A percentile compares a stretch with the other conserved stretches of the same genome.
Evolutionary conservation across 805 yeast genomes (phyloP).

Genomic region (Candida parachauliodes): DNA sequence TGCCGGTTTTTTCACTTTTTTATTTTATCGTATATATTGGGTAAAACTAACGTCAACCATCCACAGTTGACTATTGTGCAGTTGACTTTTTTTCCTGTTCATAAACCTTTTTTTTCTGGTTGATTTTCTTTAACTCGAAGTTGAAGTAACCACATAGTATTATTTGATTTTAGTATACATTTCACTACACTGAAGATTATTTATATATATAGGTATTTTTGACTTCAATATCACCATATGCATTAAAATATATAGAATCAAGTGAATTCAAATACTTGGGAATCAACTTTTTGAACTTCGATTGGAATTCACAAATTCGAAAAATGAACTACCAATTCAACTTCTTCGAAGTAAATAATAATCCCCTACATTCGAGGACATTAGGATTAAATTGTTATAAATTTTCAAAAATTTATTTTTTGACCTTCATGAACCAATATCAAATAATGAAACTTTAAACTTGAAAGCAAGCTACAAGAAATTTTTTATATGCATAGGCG

Average conservation of each 20-base stretch:
- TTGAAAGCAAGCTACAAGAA: not conserved
- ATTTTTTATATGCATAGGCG: not conserved
- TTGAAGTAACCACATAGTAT: too few relatives aligned
- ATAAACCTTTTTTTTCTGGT: too few relatives aligned
- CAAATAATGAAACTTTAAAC: conserved; percentile 1
- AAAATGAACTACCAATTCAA: not conserved
- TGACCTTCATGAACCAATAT: not conserved
- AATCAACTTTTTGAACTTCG: not conserved
- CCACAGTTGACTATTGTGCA: too few relatives aligned
- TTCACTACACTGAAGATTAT: too few relatives aligned
- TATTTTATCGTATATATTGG: too few relatives aligned
- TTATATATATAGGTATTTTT: too few relatives aligned
- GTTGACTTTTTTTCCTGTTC: too few relatives aligned
- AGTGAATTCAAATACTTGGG: not conserved
- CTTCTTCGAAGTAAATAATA: not conserved
- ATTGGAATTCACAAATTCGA: not conserved
- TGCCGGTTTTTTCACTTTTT: too few relatives aligned
- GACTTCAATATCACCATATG: too few relatives aligned
- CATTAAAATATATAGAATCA: not conserved
- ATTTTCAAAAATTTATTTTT: not conserved
- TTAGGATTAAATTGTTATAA: conserved; percentile 1
- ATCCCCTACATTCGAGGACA: not conserved
- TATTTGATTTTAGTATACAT: too few relatives aligned
- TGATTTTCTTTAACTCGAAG: too few relatives aligned
- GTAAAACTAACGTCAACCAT: too few relatives aligned